Base-by-base conservation (phyloP, 2,329 filamentous ascomycete genomes). In the Aspergillus quadricinctus region DNA sequence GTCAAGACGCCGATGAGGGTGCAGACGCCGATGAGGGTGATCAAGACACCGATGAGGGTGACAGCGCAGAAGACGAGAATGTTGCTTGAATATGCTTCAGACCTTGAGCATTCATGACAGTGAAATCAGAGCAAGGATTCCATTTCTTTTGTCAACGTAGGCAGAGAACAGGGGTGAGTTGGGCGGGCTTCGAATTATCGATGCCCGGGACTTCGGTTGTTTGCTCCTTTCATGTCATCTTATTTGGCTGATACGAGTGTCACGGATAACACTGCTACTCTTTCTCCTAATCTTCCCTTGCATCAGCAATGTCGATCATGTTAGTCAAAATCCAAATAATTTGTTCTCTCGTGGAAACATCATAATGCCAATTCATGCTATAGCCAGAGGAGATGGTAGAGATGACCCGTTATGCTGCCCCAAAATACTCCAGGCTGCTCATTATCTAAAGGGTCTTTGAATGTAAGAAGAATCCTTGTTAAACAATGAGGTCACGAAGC, bases 21-120 rank as follows among this genome's bases (percentile, higher is more conserved):
- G 53, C 19, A 9, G 53, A 50, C 35, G 48, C 35, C 53, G 53
- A 25, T 21, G 35, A 45, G 53, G 45, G 25, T 37, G 53, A 29
- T 28, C 10, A 19, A 45, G 53, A 37, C 46, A 25, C 35, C 48
- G 31, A 50, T 49, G 53, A 49, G 48, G 53, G 31, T 37, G 14
- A 17, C 31, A 7, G 31, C 2, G 14, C 5, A 37, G 31, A 37
- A 37, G 31, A 17, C 14, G 31, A 37, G 31, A 37, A 4, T 7
- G 31, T 17, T 37, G 31, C 14, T 37, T 37, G 31, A 35, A 35
- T 17, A 35, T 35, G 11, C 31, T 35, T 35, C 31, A 35, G 11
- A 35, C 11, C 31, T 17, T 35, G 31, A 17, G 14, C 14, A 17
- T 17, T 17, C 14, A n/a, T 37, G 14, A 17, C 31, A 37, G 31